These are phyloP conservation scores for Linum lewisii DNA, from an alignment of 345 rosid genomes.

Conservation along the genomic window DNA sequence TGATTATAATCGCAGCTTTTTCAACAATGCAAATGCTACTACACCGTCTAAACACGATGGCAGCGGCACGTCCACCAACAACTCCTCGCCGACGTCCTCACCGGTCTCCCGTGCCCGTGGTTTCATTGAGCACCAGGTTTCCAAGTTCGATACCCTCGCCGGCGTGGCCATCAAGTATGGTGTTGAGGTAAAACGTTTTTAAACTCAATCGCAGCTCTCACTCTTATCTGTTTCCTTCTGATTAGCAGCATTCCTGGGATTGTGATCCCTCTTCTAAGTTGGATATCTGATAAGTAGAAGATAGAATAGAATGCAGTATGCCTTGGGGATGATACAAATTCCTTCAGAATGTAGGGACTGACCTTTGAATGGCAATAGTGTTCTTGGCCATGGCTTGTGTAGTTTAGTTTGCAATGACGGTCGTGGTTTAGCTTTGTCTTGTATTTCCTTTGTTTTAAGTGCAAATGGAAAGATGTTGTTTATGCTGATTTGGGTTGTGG, in stretches of 20 bases:
- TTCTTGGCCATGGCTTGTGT: background rate
- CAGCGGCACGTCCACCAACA: background rate
- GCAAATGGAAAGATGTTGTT: background rate
- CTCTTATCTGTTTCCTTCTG: background rate
- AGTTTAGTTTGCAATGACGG: background rate
- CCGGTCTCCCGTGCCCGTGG: slow-evolving; percentile 5
- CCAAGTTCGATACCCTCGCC: slow-evolving; percentile 24
- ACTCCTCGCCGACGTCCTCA: background rate
- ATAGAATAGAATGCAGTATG: too few relatives aligned
- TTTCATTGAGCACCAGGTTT: slow-evolving; percentile 19
- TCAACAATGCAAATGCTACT: background rate
- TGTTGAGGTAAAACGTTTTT: slow-evolving; percentile 12
- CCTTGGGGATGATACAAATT: too few relatives aligned
- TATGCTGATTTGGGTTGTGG: background rate
- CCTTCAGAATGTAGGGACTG: too few relatives aligned
- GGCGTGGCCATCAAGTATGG: slow-evolving; percentile 31
- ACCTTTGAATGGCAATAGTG: background rate
- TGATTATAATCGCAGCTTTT: background rate
- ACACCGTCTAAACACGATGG: background rate
- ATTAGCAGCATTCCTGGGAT: background rate
- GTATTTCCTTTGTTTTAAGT: background rate
- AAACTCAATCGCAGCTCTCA: background rate
- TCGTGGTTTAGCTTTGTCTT: background rate
- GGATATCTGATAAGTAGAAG: too few relatives aligned
- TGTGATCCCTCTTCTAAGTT: too few relatives aligned